Conservation (phyloP, 2,329 filamentous ascomycete genomes). For the Colletotrichum lupini region DNA sequence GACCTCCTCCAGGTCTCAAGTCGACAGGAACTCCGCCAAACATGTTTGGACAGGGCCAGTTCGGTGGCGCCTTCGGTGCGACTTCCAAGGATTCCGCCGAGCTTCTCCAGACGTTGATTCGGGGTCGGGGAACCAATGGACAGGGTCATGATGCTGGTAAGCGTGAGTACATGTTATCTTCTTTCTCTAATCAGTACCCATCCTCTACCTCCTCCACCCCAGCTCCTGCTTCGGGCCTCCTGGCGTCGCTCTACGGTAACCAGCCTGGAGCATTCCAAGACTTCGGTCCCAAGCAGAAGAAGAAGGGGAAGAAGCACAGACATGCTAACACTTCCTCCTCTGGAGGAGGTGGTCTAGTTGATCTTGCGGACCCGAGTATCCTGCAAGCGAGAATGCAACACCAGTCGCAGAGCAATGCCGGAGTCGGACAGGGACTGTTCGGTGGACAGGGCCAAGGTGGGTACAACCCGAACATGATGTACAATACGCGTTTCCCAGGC, state of each 20-base stretch:
- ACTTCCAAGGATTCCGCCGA: conserved; percentile 80
- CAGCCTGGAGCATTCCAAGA: conserved; percentile 90
- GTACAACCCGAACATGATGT: conserved; percentile 91
- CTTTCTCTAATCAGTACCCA: conserved; percentile 88
- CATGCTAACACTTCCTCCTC: conserved; percentile 99
- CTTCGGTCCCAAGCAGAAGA: conserved; percentile 96
- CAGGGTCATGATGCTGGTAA: conserved; percentile 88
- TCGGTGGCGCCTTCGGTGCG: conserved; percentile 77
- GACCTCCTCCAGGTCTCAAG: conserved; percentile 94
- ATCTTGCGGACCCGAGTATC: conserved; percentile 99
- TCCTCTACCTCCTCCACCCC: conserved; percentile 83
- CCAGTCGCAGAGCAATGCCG: conserved; percentile 82
- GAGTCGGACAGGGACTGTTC: conserved; percentile 90
- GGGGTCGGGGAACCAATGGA: conserved; percentile 74
- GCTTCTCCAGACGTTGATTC: conserved; percentile 84
- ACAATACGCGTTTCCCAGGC: conserved; percentile 56
- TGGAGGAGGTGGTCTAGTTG: conserved; percentile 98
- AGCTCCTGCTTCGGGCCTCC: conserved; percentile 89
- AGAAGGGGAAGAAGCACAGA: conserved; percentile 99
- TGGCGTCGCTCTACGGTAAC: conserved; percentile 90
- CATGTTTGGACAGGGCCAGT: conserved; percentile 93
- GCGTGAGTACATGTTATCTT: conserved; percentile 98
- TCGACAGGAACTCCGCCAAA: conserved; percentile 93
- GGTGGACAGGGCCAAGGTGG: conserved; percentile 92
- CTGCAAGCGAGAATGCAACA: conserved; percentile 97